These are phyloP conservation scores for Candida sp. DNA, from an alignment of 1,139 yeast species.

Conservation along the genomic window DNA sequence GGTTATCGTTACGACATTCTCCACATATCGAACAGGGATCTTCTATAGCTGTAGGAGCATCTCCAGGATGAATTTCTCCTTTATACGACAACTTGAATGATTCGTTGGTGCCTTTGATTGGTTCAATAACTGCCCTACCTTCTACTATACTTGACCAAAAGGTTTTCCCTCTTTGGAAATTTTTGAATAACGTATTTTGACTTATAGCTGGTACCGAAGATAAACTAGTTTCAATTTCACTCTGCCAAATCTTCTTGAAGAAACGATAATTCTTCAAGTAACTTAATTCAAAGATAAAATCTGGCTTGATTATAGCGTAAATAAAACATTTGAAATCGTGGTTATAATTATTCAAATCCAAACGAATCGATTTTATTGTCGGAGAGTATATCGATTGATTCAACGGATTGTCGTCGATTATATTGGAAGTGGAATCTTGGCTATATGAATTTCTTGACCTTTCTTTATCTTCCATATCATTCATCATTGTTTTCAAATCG, in stretches of 20 bases:
- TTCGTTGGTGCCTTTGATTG: slow-evolving; percentile 82
- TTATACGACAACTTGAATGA: slow-evolving; percentile 42
- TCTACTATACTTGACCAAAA: slow-evolving; percentile 70
- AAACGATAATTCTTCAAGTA: slow-evolving; percentile 54
- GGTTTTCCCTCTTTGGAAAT: slow-evolving; percentile 48
- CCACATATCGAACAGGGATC: slow-evolving; percentile 83
- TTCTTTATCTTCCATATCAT: slow-evolving; percentile 29
- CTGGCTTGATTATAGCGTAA: slow-evolving; percentile 29
- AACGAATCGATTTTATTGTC: slow-evolving; percentile 51
- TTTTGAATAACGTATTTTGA: slow-evolving; percentile 34
- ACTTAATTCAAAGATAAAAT: slow-evolving; percentile 35
- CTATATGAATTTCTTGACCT: slow-evolving; percentile 5
- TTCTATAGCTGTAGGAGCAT: slow-evolving; percentile 66
- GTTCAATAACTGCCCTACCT: slow-evolving; percentile 82
- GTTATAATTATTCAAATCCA: slow-evolving; percentile 48
- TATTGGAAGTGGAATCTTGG: slow-evolving; percentile 3
- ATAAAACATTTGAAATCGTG: slow-evolving; percentile 41
- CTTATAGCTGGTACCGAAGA: slow-evolving; percentile 28
- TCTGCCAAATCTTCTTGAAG: slow-evolving; percentile 62
- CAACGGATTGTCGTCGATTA: background rate
- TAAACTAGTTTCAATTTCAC: slow-evolving; percentile 73
- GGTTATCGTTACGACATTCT: slow-evolving; percentile 62
- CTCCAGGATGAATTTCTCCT: slow-evolving; percentile 6
- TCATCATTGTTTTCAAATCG: slow-evolving; percentile 59
- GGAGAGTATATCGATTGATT: slow-evolving; percentile 46